phyloP scores from a whole-genome alignment of 495 filamentous ascomycete species.

The Symbiotaphrina buchneri region DNA sequence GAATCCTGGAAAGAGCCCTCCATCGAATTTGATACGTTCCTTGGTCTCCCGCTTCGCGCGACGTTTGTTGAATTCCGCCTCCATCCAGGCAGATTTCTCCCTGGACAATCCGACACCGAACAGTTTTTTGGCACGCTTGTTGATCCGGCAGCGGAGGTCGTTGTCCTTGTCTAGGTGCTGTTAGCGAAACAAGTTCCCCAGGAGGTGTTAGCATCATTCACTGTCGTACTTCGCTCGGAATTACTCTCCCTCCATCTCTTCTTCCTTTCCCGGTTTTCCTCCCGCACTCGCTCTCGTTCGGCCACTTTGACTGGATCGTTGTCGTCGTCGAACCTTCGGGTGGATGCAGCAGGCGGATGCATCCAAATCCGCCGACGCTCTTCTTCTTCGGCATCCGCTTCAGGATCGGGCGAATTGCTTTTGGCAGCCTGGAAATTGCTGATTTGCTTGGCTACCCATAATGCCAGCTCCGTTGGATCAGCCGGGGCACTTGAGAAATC shows the following conservation, averaged over 20 bases:
- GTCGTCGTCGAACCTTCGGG: slow-evolving; percentile 4
- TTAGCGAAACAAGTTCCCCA: not conserved
- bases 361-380: not conserved
- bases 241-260: slow-evolving; percentile 16
- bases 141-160: slow-evolving; percentile 15
- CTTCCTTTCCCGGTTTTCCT: slow-evolving; percentile 14
- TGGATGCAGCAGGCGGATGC: slow-evolving; percentile 2
- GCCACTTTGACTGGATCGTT: slow-evolving; percentile 8
- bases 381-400: slow-evolving; percentile 2
- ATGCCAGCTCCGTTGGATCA: slow-evolving; percentile 6
- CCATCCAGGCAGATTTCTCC: slow-evolving; percentile 12
- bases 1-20: not conserved
- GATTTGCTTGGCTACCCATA: slow-evolving; percentile 8
- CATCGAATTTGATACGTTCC: slow-evolving; percentile 4
- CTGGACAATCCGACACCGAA: slow-evolving; percentile 7
- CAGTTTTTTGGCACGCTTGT: slow-evolving; percentile 13
- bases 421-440: slow-evolving; percentile 3
- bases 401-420: not conserved
- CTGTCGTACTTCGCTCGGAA: slow-evolving; percentile 15
- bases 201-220: not conserved
- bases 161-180: slow-evolving; percentile 13
- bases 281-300: slow-evolving; percentile 12
- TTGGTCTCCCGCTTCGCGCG: slow-evolving; percentile 11
- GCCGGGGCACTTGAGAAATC: slow-evolving; percentile 5
- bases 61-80: slow-evolving; percentile 13